Evolutionary conservation across 352 stramenopile genomes (phyloP).

Genomic region (Pythium utonaiense): DNA sequence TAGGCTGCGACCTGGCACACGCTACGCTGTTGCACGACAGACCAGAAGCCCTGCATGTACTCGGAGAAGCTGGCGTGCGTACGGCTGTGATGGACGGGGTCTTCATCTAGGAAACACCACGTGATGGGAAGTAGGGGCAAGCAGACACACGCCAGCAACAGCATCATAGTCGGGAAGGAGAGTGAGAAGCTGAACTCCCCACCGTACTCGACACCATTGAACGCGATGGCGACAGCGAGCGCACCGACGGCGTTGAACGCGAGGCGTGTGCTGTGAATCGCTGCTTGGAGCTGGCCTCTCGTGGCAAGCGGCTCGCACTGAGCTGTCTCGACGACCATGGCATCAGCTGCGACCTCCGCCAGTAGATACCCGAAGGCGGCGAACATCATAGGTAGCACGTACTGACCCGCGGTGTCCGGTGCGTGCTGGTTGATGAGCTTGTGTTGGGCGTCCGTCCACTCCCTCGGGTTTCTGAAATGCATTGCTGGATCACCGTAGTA

Average conservation of each 20-base stretch:
- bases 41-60: slow-evolving; percentile 27
- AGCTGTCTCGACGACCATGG: slow-evolving; percentile 57
- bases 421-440: slow-evolving; percentile 20
- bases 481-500: slow-evolving; percentile 20
- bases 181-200: slow-evolving; percentile 27
- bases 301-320: slow-evolving; percentile 46
- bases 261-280: slow-evolving; percentile 53
- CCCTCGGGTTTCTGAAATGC: slow-evolving; percentile 7
- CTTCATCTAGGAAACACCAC: slow-evolving; percentile 33
- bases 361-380: slow-evolving; percentile 64
- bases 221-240: slow-evolving; percentile 35
- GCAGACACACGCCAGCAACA: slow-evolving; percentile 11
- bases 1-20: slow-evolving; percentile 30
- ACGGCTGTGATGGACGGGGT: background rate
- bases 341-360: slow-evolving; percentile 52
- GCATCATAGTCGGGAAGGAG: slow-evolving; percentile 18
- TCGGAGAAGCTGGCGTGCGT: slow-evolving; percentile 4
- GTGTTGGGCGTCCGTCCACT: slow-evolving; percentile 2
- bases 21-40: slow-evolving; percentile 23
- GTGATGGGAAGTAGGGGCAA: slow-evolving; percentile 23
- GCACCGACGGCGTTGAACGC: slow-evolving; percentile 41
- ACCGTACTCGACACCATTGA: slow-evolving; percentile 26
- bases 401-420: slow-evolving; percentile 29
- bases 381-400: slow-evolving; percentile 72
- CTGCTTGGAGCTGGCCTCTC: slow-evolving; percentile 49